These are phyloP conservation scores for Viridothelium virens DNA, from an alignment of 495 filamentous ascomycete genomes.

Conservation along the genomic window DNA sequence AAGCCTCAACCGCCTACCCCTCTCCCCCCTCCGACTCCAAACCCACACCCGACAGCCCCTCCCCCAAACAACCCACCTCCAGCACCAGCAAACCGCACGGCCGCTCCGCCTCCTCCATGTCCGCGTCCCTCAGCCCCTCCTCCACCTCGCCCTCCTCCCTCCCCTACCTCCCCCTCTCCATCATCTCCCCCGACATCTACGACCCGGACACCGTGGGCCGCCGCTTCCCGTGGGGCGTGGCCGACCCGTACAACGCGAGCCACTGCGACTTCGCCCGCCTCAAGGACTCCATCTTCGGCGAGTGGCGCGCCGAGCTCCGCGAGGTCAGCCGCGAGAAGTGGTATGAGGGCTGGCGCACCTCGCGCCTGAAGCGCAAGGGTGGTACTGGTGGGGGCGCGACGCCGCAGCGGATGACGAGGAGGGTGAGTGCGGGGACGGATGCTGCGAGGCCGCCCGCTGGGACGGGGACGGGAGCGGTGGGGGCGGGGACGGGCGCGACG, in stretches of 20 bases:
- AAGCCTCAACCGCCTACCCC: conserved; percentile 20
- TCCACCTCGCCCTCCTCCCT: conserved; percentile 25
- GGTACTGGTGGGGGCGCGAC: conserved; percentile 19
- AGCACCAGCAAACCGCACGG: conserved; percentile 13
- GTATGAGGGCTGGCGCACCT: conserved; percentile 95
- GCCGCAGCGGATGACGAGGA: conserved; percentile 21
- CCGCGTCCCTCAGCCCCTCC: conserved; percentile 16
- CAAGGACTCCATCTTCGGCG: conserved; percentile 83
- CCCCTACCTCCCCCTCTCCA: conserved; percentile 71
- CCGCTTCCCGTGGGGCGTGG: conserved; percentile 93
- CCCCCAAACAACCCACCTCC: background rate
- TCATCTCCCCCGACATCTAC: conserved; percentile 86
- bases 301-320: conserved; percentile 86
- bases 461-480: conserved; percentile 9
- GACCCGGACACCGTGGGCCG: conserved; percentile 63
- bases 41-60: conserved; percentile 17
- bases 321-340: conserved; percentile 87
- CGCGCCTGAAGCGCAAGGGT: conserved; percentile 42
- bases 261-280: conserved; percentile 93
- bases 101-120: conserved; percentile 18
- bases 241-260: conserved; percentile 77
- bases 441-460: background rate
- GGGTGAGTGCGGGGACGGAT: conserved; percentile 15
- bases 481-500: conserved; percentile 8
- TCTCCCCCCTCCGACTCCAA: conserved; percentile 16